Percentiles rank a stretch among this genome's conserved stretches.
These are phyloP conservation scores for Trichoderma virens DNA, from an alignment of 495 filamentous ascomycete species.

Conservation along the genomic window DNA sequence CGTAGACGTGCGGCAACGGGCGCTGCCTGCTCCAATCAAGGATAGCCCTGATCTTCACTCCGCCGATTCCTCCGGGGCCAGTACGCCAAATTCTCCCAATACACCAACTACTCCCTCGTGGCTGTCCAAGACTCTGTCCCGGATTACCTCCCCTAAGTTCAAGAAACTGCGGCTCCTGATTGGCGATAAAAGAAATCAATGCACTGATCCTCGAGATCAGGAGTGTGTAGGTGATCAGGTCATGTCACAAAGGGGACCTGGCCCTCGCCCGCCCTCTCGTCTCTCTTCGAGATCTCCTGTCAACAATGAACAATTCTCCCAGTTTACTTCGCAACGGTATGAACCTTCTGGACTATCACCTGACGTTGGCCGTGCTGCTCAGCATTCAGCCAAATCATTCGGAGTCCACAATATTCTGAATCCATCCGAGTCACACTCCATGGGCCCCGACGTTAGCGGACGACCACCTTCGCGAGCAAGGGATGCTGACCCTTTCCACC, in stretches of 20 bases:
- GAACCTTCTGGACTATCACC: conserved; percentile 14
- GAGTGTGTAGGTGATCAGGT: conserved; percentile 48
- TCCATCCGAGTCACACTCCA: conserved; percentile 27
- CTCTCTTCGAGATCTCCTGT: conserved; percentile 16
- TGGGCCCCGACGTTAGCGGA: not conserved
- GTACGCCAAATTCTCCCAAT: not conserved
- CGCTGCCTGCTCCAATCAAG: not conserved
- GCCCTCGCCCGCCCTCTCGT: conserved; percentile 39
- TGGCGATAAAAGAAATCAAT: conserved; percentile 35
- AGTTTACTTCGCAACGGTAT: not conserved
- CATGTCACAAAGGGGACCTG: conserved; percentile 52
- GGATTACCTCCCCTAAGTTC: not conserved
- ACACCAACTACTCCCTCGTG: conserved; percentile 10
- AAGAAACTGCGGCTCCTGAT: not conserved
- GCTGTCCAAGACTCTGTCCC: not conserved
- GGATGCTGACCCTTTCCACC: not conserved
- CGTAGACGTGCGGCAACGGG: conserved; percentile 8
- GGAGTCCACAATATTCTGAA: conserved; percentile 47
- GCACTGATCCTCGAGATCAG: conserved; percentile 41
- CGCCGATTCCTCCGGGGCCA: not conserved
- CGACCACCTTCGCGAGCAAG: not conserved
- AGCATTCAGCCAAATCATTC: conserved; percentile 32
- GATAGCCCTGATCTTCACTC: not conserved
- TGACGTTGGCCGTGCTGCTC: conserved; percentile 5
- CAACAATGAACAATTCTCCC: conserved; percentile 25